Conservation (phyloP, 73 alveolate species). For the Blepharisma japonicum region DNA sequence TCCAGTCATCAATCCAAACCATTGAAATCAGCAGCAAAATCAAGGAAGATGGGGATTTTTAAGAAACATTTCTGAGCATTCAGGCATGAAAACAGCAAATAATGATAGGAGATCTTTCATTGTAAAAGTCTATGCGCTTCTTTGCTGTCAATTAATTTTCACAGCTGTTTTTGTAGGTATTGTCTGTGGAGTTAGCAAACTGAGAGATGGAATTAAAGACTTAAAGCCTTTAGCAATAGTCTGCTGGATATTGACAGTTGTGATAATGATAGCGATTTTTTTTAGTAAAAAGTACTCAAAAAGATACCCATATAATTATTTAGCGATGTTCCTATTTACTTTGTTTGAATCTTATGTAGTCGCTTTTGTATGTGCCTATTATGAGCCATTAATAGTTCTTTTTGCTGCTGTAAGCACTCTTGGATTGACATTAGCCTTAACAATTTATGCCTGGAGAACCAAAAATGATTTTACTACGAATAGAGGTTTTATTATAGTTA, state of each 20-base stretch:
- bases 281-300: slow-evolving; percentile 5
- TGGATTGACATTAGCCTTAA: slow-evolving; percentile 44
- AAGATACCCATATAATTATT: slow-evolving; percentile 25
- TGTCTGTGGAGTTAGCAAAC: not conserved
- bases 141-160: not conserved
- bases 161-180: slow-evolving; percentile 24
- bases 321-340: slow-evolving; percentile 17
- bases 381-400: slow-evolving; percentile 38
- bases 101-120: slow-evolving; percentile 15
- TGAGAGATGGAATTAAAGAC: not conserved
- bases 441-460: slow-evolving; percentile 49
- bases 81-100: not conserved
- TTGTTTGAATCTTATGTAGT: slow-evolving; percentile 29
- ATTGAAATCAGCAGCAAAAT: no score
- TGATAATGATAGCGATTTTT: not conserved
- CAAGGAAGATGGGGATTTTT: no score
- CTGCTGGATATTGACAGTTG: not conserved
- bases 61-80: no score
- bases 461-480: slow-evolving; percentile 50
- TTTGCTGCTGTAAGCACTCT: slow-evolving; percentile 51
- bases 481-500: slow-evolving; percentile 43
- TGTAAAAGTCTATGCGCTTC: slow-evolving; percentile 4
- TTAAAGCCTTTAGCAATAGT: not conserved
- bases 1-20: no score
- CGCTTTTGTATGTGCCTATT: slow-evolving; percentile 29